phyloP scores from a whole-genome alignment of 1,284 basidiomycete genomes.

The Cutaneotrichosporon dermatis region DNA sequence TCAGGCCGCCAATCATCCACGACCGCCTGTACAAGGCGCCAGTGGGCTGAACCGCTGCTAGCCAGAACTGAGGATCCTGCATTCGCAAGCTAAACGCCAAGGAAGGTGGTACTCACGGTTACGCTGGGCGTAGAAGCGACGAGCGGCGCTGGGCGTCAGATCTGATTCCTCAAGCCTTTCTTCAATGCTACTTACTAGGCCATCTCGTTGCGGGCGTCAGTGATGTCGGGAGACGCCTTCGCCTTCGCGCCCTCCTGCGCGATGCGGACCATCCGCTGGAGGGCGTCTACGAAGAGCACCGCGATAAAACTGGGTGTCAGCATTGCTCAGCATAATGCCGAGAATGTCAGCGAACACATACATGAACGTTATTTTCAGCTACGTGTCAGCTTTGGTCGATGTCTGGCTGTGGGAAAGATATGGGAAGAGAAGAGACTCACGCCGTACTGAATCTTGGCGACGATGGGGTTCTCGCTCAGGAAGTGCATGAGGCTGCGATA shows the following conservation, averaged over 20 bases:
- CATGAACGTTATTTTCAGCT: constrained; percentile 92
- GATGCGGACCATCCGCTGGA: constrained; percentile 88
- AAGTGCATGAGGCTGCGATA: constrained; percentile 47
- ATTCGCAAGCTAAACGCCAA: no score
- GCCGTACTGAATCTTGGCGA: constrained; percentile 55
- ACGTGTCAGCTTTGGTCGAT: constrained; percentile 15
- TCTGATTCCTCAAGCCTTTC: no score
- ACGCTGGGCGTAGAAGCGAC: constrained; percentile 80
- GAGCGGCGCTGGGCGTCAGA: constrained; percentile 55
- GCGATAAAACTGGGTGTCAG: constrained; percentile 65
- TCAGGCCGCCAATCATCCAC: no score
- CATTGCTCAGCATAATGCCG: no score
- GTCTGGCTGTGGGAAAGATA: no score
- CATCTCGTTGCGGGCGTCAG: constrained; percentile 73
- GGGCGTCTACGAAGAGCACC: constrained; percentile 66
- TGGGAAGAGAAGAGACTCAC: constrained; percentile 26
- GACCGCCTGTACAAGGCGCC: no score
- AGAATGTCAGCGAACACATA: constrained; percentile 45
- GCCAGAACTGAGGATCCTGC: no score
- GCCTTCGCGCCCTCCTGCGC: constrained; percentile 61
- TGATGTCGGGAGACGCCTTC: constrained; percentile 57
- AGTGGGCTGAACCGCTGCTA: no score
- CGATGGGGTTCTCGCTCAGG: constrained; percentile 50
- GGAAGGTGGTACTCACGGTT: constrained; percentile 51
- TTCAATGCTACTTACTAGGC: constrained; percentile 55